A percentile compares a stretch with the other conserved stretches of the same genome.
Evolutionary conservation across 2,329 filamentous ascomycete species (phyloP).

Genomic region (Calonectria henricotiae): DNA sequence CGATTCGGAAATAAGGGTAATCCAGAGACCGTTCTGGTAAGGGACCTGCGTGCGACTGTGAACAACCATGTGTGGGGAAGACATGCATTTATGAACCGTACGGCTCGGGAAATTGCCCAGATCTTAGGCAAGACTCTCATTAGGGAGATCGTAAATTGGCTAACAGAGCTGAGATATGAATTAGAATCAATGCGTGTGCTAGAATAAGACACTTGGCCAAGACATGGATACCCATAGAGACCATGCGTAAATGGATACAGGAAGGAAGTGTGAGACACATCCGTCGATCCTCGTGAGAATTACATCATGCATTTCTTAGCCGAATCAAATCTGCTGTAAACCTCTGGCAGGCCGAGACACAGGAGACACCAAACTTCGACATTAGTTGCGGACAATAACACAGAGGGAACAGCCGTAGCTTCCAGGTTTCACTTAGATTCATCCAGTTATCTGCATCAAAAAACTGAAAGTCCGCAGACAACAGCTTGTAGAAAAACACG

Average conservation of each 20-base stretch:
- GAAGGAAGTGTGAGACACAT: background rate
- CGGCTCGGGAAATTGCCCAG: background rate
- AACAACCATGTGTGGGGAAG: background rate
- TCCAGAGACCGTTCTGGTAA: no score
- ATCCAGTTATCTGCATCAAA: no score
- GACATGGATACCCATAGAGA: background rate
- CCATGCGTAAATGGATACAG: background rate
- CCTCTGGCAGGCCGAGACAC: background rate
- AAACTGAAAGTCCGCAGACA: no score
- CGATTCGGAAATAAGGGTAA: no score
- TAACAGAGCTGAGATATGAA: background rate
- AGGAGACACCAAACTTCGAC: background rate
- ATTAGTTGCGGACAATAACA: background rate
- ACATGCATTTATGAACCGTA: background rate
- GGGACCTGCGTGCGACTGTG: no score
- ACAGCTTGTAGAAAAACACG: background rate
- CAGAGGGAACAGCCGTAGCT: no score
- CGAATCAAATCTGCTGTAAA: background rate
- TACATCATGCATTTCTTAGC: background rate
- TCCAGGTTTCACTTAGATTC: no score
- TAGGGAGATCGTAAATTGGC: background rate
- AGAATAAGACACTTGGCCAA: background rate
- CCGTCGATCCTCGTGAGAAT: background rate
- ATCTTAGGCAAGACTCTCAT: background rate
- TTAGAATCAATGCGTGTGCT: background rate